These are phyloP conservation scores for Fusarium buxicola DNA, from an alignment of 2,329 filamentous ascomycete species.

Conservation along the genomic window DNA sequence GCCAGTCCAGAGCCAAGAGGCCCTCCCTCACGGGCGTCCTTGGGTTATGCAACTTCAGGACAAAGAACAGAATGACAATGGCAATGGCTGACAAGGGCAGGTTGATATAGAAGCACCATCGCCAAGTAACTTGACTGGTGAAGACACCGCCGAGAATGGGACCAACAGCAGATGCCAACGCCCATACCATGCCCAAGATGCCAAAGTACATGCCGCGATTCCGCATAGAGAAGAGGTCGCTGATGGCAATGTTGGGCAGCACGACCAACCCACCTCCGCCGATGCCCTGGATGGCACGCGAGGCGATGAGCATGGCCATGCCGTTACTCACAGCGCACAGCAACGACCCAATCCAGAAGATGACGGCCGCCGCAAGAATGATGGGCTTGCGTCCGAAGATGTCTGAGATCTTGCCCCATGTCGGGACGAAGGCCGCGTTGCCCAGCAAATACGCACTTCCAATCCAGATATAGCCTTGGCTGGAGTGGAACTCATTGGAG, in stretches of 20 bases:
- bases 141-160: conserved; percentile 77
- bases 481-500: conserved; percentile 70
- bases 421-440: conserved; percentile 73
- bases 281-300: conserved; percentile 66
- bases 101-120: conserved; percentile 79
- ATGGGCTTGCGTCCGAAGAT: conserved; percentile 69
- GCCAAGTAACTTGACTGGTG: conserved; percentile 72
- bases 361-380: conserved; percentile 60
- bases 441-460: conserved; percentile 79
- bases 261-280: conserved; percentile 69
- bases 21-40: conserved; percentile 71
- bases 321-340: conserved; percentile 62
- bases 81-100: conserved; percentile 60
- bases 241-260: conserved; percentile 69
- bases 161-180: conserved; percentile 72
- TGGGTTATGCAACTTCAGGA: conserved; percentile 76
- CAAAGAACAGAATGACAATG: conserved; percentile 65
- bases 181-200: conserved; percentile 69
- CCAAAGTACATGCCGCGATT: conserved; percentile 65
- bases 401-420: conserved; percentile 74
- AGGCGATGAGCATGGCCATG: conserved; percentile 66
- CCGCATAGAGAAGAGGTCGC: conserved; percentile 66
- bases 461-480: conserved; percentile 81
- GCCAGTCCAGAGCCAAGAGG: conserved; percentile 71
- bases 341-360: conserved; percentile 67